A percentile compares a stretch with the other conserved stretches of the same genome.
These are phyloP conservation scores for Geotrichum europaeum DNA, from an alignment of 1,139 yeast species.

Conservation along the genomic window DNA sequence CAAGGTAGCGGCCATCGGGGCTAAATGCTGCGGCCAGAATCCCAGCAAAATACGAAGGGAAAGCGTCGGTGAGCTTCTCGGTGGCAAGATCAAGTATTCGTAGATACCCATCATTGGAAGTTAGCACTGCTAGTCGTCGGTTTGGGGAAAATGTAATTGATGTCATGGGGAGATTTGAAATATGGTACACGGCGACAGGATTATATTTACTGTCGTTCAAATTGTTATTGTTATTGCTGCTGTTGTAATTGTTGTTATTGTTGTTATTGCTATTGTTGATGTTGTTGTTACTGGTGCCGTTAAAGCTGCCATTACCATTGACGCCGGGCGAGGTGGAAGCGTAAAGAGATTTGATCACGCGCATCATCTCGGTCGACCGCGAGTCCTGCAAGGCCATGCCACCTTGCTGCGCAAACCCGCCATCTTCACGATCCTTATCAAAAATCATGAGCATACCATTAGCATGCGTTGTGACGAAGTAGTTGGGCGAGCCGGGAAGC, in stretches of 20 bases:
- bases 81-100: constrained; percentile 49
- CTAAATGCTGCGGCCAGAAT: constrained; percentile 53
- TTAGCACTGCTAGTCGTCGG: constrained; percentile 42
- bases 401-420: constrained; percentile 25
- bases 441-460: constrained; percentile 39
- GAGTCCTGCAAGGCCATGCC: constrained; percentile 20
- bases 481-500: constrained; percentile 38
- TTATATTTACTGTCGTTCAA: constrained; percentile 26
- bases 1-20: constrained; percentile 57
- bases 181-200: constrained; percentile 56
- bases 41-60: constrained; percentile 68
- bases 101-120: constrained; percentile 63
- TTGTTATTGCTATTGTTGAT: constrained; percentile 10
- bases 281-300: not conserved
- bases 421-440: constrained; percentile 40
- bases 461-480: constrained; percentile 39
- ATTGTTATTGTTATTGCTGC: constrained; percentile 9
- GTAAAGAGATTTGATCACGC: constrained; percentile 27
- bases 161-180: constrained; percentile 55
- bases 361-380: constrained; percentile 26
- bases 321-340: not conserved
- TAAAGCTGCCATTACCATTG: not conserved
- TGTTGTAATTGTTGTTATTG: constrained; percentile 27
- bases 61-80: constrained; percentile 49
- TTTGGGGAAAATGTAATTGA: constrained; percentile 48